Evolutionary conservation across 306 rosid species (phyloP), one percentile per base, ranked within the genome.

Genomic region (Astragalus glycyphyllos): DNA sequence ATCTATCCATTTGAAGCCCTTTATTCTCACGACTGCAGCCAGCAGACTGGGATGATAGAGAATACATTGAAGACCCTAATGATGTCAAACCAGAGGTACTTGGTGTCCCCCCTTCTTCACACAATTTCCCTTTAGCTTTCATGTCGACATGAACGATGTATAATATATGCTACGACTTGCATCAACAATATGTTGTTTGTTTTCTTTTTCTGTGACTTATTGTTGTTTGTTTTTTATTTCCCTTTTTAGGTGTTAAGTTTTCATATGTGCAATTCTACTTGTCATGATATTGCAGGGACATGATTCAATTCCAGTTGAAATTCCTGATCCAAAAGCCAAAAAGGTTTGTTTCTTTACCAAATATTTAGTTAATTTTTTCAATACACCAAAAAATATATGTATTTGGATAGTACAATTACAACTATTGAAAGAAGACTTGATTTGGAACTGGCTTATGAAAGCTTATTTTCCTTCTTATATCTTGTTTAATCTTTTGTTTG

Each of bases 11-110:
- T 55, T 56, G 12, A 60, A 58, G 32, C 34, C 23, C 23, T 40
- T 76, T 40, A 65, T 53, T 68, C 63, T 17, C 51, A 23, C 69
- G 57, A 20, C 65, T 50, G 55, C 82, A 94, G 99, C 99, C 97
- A 57, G 88, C 91, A 10, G 89, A 94, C 76, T 94, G 98, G 98
- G 98, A 94, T 49, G 94, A 87, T 20, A 87, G 87, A 81, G 98
- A 94, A 75, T 90, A 90, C 82, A 94, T 94, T 46, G 94, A 90
- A 11, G 90, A 94, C 58, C 95, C 95, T 46, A 77, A 88, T 54
- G 84, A 72, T 69, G 77, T 77, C 69, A 94, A 90, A 65, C 98
- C 96, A 26, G 88, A 87, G 96, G 98, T 93, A 73, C 54, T 31
- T 23, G 17, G 32, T 44, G 8, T 44, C 14, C 26, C 14, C 26